Evolutionary conservation across 306 rosid species (phyloP), one percentile per base, ranked within the genome.

Genomic region (Cicer chorassanicum): DNA sequence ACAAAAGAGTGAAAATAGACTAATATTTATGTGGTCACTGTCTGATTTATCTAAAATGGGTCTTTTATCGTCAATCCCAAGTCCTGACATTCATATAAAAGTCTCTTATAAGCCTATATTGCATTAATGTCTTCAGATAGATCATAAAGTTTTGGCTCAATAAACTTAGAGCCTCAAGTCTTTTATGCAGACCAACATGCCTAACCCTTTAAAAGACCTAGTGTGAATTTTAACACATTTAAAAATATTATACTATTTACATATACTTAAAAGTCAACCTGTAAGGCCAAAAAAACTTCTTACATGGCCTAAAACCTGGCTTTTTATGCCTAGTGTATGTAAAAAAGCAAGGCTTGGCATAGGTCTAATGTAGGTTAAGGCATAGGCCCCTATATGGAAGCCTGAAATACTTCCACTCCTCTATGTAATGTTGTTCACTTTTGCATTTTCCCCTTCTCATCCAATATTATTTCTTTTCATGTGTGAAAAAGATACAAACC

Each of bases 401-500:
- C 65, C 65, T 29, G 21, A 34, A 40, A 29, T 12, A 29, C 34
- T 14, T 2, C 2, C 34, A 54, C 16, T 6, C 6, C 7, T 60
- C 2, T 6, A 12, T 10, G 10, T 60, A 34, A 13, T 13, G 24
- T 5, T 44, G 59, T 43, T 34, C 13, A 42, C 21, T 24, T 51
- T 55, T 14, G 9, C 76, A 41, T 38, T 44, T 49, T 38, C 63
- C 18, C 10, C 62, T 15, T 45, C 75, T 39, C 68, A 15, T 66
- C 10, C 71, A 57, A 77, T 68, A 67, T 39, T 42, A 65, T 7
- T 43, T 46, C 1, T 38, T 42, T 68, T 60, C 44, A 43, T 7
- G 29, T 4, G 40, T 10, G 2, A 36, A 69, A 49, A 73, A 13
- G 12, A 13, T 55, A 80, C 84, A 82, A 75, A 95, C 99, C 98